Percentiles rank a stretch among this genome's conserved stretches.
Conservation (phyloP, 805 yeast genomes). For the Priceomyces medius region DNA sequence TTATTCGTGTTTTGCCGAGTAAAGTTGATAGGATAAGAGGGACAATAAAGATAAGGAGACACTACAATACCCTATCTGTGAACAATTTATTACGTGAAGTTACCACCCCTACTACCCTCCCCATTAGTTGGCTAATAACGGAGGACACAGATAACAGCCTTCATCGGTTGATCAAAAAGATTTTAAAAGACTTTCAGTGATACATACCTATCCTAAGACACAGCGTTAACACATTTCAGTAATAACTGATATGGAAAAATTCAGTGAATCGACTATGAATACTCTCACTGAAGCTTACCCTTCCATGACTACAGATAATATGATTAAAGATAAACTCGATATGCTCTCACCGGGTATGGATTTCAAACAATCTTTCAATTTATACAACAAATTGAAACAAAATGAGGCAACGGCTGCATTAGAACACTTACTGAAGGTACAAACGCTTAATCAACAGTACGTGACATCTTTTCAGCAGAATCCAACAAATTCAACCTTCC, state of each 20-base stretch:
- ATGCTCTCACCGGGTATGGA: constrained; percentile 32
- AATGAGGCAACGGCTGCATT: constrained; percentile 33
- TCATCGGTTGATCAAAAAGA: too few relatives aligned
- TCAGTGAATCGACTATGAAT: background rate
- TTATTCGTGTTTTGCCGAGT: too few relatives aligned
- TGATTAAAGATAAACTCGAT: background rate
- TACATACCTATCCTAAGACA: too few relatives aligned
- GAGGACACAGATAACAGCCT: too few relatives aligned
- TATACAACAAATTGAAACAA: constrained; percentile 40
- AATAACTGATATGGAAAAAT: background rate
- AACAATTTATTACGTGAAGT: too few relatives aligned
- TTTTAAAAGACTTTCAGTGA: too few relatives aligned
- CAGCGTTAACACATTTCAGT: too few relatives aligned
- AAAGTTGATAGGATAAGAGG: too few relatives aligned
- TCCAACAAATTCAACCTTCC: background rate
- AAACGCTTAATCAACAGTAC: constrained; percentile 27
- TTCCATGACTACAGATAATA: background rate
- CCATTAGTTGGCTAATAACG: too few relatives aligned
- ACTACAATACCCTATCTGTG: too few relatives aligned
- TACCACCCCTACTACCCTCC: too few relatives aligned
- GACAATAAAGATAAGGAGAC: too few relatives aligned
- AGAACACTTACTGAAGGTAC: constrained; percentile 39
- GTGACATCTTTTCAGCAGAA: constrained; percentile 2
- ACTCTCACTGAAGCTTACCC: background rate
- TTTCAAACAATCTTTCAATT: constrained; percentile 44